A percentile compares a stretch with the other conserved stretches of the same genome.
Conservation (phyloP, 129 eudicot genomes). For the Deinandra increscens region DNA sequence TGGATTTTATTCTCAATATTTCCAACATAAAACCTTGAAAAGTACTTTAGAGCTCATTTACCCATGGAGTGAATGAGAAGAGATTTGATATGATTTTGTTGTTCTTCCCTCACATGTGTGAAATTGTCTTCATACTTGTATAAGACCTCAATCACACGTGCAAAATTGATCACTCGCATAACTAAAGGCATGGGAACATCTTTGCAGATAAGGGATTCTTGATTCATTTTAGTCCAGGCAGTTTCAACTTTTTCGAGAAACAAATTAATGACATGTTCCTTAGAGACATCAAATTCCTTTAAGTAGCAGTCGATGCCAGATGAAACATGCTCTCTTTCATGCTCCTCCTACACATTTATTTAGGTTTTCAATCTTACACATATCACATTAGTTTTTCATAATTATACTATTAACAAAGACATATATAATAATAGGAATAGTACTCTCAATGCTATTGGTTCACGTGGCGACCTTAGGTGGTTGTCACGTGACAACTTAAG, state of each 20-base stretch:
- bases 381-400: too few species aligned
- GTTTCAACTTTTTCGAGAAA: slow-evolving; percentile 24
- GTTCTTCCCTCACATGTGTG: slow-evolving; percentile 25
- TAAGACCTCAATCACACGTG: slow-evolving; percentile 27
- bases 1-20: neutral
- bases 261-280: slow-evolving; percentile 23
- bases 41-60: neutral
- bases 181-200: slow-evolving; percentile 22
- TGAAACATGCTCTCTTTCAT: slow-evolving; percentile 6
- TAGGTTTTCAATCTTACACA: neutral
- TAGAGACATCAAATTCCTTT: slow-evolving; percentile 10
- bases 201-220: slow-evolving; percentile 16
- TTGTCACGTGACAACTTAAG: too few species aligned
- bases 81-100: slow-evolving; percentile 11
- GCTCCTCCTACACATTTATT: slow-evolving; percentile 7
- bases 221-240: slow-evolving; percentile 46
- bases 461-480: too few species aligned
- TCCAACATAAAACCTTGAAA: neutral
- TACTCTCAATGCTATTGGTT: too few species aligned
- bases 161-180: slow-evolving; percentile 24
- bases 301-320: slow-evolving; percentile 14
- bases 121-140: slow-evolving; percentile 34
- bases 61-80: slow-evolving; percentile 23
- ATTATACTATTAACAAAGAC: too few species aligned
- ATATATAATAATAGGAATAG: too few species aligned